Conservation (phyloP, 2,329 filamentous ascomycete genomes). For the Emmonsia crescens region DNA sequence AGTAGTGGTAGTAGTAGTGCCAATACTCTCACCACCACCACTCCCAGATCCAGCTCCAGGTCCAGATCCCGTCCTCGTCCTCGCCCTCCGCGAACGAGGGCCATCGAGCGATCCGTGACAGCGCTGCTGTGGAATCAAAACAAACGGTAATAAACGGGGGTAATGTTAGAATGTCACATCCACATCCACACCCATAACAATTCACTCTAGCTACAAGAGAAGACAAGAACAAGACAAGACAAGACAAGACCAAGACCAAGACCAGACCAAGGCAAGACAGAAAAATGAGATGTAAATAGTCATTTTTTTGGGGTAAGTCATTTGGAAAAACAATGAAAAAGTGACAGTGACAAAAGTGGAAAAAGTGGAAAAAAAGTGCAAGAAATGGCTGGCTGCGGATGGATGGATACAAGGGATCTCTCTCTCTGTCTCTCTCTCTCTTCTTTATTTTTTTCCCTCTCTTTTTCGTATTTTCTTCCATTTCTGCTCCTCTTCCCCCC, state of each 20-base stretch:
- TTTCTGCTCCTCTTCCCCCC: too few species aligned
- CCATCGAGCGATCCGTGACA: constrained; percentile 33
- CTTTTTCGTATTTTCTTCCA: neutral
- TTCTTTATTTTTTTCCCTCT: neutral
- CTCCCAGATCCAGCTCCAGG: constrained; percentile 24
- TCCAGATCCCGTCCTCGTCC: neutral
- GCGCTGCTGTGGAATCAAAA: constrained; percentile 28
- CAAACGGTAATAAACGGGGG: constrained; percentile 26
- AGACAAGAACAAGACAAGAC: constrained; percentile 24
- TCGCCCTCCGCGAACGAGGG: constrained; percentile 17
- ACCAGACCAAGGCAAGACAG: too few species aligned
- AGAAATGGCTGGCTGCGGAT: neutral
- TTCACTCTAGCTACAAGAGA: constrained; percentile 14
- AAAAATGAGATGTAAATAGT: too few species aligned
- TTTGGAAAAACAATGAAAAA: too few species aligned
- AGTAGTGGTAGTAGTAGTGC: neutral
- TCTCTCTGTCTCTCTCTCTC: neutral
- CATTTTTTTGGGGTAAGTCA: too few species aligned
- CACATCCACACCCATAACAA: constrained; percentile 26
- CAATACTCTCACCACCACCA: constrained; percentile 21
- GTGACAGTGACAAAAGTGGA: neutral
- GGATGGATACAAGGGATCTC: neutral
- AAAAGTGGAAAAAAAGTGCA: neutral
- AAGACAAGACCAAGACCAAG: too few species aligned
- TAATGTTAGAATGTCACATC: constrained; percentile 38